phyloP scores from a whole-genome alignment of 352 stramenopile genomes.

The Phytophthora hybrid region DNA sequence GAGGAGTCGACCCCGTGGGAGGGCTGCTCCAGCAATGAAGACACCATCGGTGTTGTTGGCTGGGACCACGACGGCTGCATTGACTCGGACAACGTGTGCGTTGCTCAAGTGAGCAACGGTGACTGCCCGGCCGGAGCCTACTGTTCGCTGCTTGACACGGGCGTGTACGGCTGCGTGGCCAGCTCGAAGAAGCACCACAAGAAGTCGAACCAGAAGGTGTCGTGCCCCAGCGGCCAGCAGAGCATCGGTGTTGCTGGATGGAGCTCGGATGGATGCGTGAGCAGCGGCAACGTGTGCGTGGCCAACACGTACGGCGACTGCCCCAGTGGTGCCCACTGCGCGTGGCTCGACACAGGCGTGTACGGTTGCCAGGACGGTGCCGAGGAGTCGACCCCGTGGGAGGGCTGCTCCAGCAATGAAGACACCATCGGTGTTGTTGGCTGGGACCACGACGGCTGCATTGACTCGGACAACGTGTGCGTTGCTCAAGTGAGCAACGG shows the following conservation, averaged over 20 bases:
- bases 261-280: constrained; percentile 30
- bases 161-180: constrained; percentile 28
- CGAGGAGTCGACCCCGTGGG: constrained; percentile 32
- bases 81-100: constrained; percentile 25
- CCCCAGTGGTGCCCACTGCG: constrained; percentile 33
- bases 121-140: constrained; percentile 25
- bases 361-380: constrained; percentile 37
- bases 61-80: constrained; percentile 37
- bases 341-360: constrained; percentile 36
- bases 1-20: constrained; percentile 32
- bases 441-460: constrained; percentile 35
- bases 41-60: constrained; percentile 34
- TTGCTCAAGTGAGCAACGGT: constrained; percentile 15
- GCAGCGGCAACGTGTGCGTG: constrained; percentile 28
- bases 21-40: constrained; percentile 25
- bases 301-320: constrained; percentile 35
- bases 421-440: constrained; percentile 34
- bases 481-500: constrained; percentile 28
- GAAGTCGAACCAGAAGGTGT: constrained; percentile 5
- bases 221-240: constrained; percentile 16
- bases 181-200: constrained; percentile 14
- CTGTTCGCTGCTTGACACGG: constrained; percentile 31
- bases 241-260: constrained; percentile 30
- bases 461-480: constrained; percentile 15
- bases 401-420: constrained; percentile 27